A percentile compares a stretch with the other conserved stretches of the same genome.
phyloP scores from a whole-genome alignment of 2,329 filamentous ascomycete genomes.

The Microsporum ferrugineum region DNA sequence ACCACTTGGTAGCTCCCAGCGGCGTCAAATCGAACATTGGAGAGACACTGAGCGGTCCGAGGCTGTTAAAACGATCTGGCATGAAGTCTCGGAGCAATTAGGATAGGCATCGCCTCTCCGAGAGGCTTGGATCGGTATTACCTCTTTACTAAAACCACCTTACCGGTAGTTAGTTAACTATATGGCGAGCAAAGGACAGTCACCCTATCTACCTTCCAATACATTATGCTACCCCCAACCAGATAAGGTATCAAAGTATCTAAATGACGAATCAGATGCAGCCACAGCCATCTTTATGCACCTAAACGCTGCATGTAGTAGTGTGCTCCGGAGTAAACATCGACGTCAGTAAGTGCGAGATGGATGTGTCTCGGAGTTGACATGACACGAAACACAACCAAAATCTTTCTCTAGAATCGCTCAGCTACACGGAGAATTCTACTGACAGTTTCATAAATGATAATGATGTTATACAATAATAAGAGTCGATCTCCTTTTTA shows the following conservation, averaged over 20 bases:
- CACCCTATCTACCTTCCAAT: background rate
- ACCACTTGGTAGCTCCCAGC: constrained; percentile 17
- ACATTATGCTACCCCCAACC: background rate
- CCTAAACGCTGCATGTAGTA: background rate
- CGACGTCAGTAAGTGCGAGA: background rate
- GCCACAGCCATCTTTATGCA: background rate
- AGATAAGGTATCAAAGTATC: background rate
- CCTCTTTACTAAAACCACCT: background rate
- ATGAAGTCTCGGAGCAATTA: background rate
- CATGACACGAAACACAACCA: background rate
- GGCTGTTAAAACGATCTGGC: constrained; percentile 16
- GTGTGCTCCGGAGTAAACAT: background rate
- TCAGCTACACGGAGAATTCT: background rate
- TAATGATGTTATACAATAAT: background rate
- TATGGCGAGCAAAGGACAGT: no score
- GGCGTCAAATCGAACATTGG: constrained; percentile 24
- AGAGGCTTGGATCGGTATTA: background rate
- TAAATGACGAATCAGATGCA: background rate
- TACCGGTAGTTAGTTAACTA: no score
- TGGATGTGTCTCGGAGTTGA: background rate
- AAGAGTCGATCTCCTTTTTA: background rate
- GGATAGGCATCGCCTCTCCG: background rate
- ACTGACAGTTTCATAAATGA: background rate
- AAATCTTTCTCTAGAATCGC: background rate
- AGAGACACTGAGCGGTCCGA: constrained; percentile 30